Percentiles rank a stretch among this genome's conserved stretches.
These are phyloP conservation scores for Suillus brevipes DNA, from an alignment of 768 basidiomycete genomes.

Conservation along the genomic window DNA sequence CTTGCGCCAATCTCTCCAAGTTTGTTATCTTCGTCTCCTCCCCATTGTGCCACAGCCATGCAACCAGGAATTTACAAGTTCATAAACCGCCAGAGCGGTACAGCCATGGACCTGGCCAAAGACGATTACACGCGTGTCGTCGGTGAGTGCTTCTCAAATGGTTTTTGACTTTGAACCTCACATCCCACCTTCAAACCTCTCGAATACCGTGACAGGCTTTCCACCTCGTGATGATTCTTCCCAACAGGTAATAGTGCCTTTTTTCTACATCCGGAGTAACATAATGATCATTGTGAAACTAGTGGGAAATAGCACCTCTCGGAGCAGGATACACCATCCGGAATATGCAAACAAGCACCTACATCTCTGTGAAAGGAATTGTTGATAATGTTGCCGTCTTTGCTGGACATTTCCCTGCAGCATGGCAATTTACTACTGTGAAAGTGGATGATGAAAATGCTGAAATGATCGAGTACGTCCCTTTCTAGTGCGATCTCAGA, in stretches of 20 bases:
- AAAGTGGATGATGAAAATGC: conserved; percentile 27
- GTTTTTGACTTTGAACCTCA: background rate
- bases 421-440: conserved; percentile 29
- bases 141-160: conserved; percentile 16
- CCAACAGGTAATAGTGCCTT: conserved; percentile 24
- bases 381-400: conserved; percentile 10
- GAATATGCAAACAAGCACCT: conserved; percentile 33
- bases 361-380: conserved; percentile 20
- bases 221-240: conserved; percentile 29
- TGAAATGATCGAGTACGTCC: conserved; percentile 26
- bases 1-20: background rate
- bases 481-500: background rate
- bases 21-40: background rate
- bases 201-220: conserved; percentile 20
- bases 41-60: conserved; percentile 6
- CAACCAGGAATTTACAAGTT: conserved; percentile 33
- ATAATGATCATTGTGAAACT: background rate
- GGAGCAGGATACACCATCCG: conserved; percentile 33
- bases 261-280: background rate
- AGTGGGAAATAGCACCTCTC: conserved; percentile 32
- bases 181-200: background rate
- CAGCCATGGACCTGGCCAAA: conserved; percentile 30
- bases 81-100: conserved; percentile 33
- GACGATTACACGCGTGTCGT: conserved; percentile 18
- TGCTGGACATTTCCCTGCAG: conserved; percentile 28